A percentile compares a stretch with the other conserved stretches of the same genome.
phyloP scores from a whole-genome alignment of 306 rosid species.

The Cucurbita pepo region DNA sequence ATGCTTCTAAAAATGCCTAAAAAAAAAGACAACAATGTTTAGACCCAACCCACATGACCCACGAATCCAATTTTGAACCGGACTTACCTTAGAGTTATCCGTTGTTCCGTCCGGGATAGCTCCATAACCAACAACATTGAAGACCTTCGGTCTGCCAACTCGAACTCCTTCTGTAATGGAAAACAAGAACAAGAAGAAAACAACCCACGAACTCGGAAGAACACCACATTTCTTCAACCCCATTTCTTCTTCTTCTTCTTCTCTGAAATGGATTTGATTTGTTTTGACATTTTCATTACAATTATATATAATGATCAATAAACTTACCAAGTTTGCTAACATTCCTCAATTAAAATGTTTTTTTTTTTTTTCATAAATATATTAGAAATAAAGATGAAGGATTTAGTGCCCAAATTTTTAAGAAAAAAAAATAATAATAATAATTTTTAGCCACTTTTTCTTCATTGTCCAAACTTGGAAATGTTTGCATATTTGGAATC shows the following conservation, averaged over 20 bases:
- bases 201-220: neutral
- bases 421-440: neutral
- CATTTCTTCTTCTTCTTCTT: neutral
- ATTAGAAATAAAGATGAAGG: neutral
- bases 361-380: neutral
- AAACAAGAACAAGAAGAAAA: conserved; percentile 1
- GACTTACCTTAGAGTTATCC: conserved; percentile 16
- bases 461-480: neutral
- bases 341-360: neutral
- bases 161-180: conserved; percentile 2
- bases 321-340: neutral
- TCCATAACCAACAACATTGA: conserved; percentile 18
- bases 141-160: neutral
- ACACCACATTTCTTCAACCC: neutral
- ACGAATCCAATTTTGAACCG: no score
- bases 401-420: neutral
- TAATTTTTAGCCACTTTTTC: neutral
- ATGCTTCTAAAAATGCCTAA: conserved; percentile 25
- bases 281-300: neutral
- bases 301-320: neutral
- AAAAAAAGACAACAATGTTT: neutral
- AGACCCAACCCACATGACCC: no score
- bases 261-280: neutral
- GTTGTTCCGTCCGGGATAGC: conserved; percentile 13
- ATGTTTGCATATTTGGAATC: neutral